These are phyloP conservation scores for Aspergillus aculeatinus DNA, from an alignment of 2,329 filamentous ascomycete genomes.

Conservation along the genomic window DNA sequence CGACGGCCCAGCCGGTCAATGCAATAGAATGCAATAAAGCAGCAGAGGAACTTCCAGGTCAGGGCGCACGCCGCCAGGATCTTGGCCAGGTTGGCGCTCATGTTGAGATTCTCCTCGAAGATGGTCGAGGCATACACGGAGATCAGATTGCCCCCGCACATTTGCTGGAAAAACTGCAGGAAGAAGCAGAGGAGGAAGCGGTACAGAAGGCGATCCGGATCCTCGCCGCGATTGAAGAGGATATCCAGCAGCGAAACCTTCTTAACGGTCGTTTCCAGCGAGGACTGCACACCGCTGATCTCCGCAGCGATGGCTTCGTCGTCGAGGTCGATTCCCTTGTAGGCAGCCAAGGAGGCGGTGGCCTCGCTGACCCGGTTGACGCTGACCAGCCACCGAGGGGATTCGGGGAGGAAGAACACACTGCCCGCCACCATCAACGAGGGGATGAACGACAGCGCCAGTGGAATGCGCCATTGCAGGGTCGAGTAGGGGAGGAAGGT, in stretches of 20 bases:
- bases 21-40: constrained; percentile 51
- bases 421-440: constrained; percentile 50
- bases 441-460: constrained; percentile 56
- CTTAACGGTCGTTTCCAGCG: constrained; percentile 17
- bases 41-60: constrained; percentile 58
- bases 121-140: constrained; percentile 19
- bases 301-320: constrained; percentile 17
- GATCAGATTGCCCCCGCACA: constrained; percentile 22
- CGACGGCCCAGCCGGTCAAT: constrained; percentile 54
- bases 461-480: constrained; percentile 53
- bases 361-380: constrained; percentile 21
- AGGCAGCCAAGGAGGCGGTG: constrained; percentile 13
- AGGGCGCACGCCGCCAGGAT: constrained; percentile 51
- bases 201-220: constrained; percentile 23
- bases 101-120: constrained; percentile 18
- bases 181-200: constrained; percentile 20
- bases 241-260: constrained; percentile 19
- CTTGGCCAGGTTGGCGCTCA: constrained; percentile 19
- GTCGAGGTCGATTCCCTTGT: constrained; percentile 14
- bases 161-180: constrained; percentile 23
- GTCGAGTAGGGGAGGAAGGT: constrained; percentile 44
- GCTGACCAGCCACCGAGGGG: constrained; percentile 29
- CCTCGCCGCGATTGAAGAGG: constrained; percentile 12
- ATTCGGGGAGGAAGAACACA: constrained; percentile 54
- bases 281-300: constrained; percentile 20